Percentiles rank a stretch among this genome's conserved stretches.
phyloP scores from a whole-genome alignment of 495 filamentous ascomycete genomes.

The Lentithecium fluviatile region DNA sequence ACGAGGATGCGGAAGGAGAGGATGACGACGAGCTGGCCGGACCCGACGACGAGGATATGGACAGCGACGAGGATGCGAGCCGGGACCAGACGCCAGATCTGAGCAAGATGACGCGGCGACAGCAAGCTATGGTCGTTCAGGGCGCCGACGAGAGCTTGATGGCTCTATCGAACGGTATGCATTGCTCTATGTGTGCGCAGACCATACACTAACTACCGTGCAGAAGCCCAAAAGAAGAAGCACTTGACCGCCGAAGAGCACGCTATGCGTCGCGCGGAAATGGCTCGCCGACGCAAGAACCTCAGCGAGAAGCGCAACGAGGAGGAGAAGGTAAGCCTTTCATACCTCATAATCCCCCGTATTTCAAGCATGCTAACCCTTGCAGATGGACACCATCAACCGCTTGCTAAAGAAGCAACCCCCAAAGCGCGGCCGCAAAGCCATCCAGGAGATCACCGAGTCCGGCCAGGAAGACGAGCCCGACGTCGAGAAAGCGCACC shows the following conservation, averaged over 20 bases:
- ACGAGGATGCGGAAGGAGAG: slow-evolving; percentile 54
- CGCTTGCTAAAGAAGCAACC: slow-evolving; percentile 93
- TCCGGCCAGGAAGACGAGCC: slow-evolving; percentile 55
- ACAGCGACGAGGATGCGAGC: slow-evolving; percentile 64
- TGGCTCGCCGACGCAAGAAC: slow-evolving; percentile 92
- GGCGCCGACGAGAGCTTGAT: slow-evolving; percentile 70
- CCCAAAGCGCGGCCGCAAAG: slow-evolving; percentile 70
- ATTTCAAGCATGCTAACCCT: slow-evolving; percentile 10
- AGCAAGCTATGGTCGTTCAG: slow-evolving; percentile 65
- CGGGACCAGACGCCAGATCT: slow-evolving; percentile 71
- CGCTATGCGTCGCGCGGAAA: slow-evolving; percentile 91
- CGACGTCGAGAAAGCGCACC: slow-evolving; percentile 57
- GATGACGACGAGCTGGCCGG: slow-evolving; percentile 51
- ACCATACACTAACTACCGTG: slow-evolving; percentile 1
- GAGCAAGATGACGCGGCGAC: slow-evolving; percentile 83
- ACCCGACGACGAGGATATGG: slow-evolving; percentile 60
- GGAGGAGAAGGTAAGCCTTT: slow-evolving; percentile 82
- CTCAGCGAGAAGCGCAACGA: slow-evolving; percentile 98
- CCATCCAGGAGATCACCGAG: slow-evolving; percentile 47
- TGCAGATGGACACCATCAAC: slow-evolving; percentile 96
- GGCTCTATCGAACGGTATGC: slow-evolving; percentile 78
- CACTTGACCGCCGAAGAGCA: slow-evolving; percentile 90
- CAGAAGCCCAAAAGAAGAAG: slow-evolving; percentile 92
- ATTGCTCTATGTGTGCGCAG: neutral
- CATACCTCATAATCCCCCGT: neutral